A percentile compares a stretch with the other conserved stretches of the same genome.
These are phyloP conservation scores for Beauveria australis DNA, from an alignment of 2,329 filamentous ascomycete genomes.

Conservation along the genomic window DNA sequence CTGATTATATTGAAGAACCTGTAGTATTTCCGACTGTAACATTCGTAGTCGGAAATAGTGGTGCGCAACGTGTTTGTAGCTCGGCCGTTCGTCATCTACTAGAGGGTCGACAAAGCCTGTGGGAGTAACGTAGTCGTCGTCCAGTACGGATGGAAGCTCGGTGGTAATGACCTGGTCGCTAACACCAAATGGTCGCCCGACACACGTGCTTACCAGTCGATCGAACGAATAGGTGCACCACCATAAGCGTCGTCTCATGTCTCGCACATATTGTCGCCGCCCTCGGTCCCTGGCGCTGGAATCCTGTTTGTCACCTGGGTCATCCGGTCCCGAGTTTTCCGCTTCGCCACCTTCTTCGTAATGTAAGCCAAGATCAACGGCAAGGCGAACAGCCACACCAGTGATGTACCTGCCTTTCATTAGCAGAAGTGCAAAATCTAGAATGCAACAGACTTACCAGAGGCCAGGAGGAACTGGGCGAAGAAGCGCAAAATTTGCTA, in stretches of 20 bases:
- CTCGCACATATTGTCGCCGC: constrained; percentile 75
- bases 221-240: constrained; percentile 97
- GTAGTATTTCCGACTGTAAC: constrained; percentile 88
- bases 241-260: constrained; percentile 81
- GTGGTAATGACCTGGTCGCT: constrained; percentile 96
- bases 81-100: constrained; percentile 52
- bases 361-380: constrained; percentile 85
- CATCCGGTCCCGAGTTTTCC: constrained; percentile 37
- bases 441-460: constrained; percentile 47
- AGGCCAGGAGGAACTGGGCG: constrained; percentile 86
- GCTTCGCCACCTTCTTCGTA: constrained; percentile 75
- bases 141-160: constrained; percentile 81
- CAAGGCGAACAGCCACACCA: constrained; percentile 82
- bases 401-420: constrained; percentile 63
- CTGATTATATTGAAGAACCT: constrained; percentile 89
- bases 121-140: constrained; percentile 81
- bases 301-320: constrained; percentile 16
- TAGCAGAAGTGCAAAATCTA: not conserved
- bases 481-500: constrained; percentile 86
- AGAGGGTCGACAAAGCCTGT: constrained; percentile 60
- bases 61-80: constrained; percentile 83
- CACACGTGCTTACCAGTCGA: constrained; percentile 87
- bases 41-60: constrained; percentile 87
- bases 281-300: constrained; percentile 41
- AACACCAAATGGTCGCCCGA: constrained; percentile 86